Base-by-base conservation (phyloP, 2,329 filamentous ascomycete species). In the Colletotrichum trifolii region DNA sequence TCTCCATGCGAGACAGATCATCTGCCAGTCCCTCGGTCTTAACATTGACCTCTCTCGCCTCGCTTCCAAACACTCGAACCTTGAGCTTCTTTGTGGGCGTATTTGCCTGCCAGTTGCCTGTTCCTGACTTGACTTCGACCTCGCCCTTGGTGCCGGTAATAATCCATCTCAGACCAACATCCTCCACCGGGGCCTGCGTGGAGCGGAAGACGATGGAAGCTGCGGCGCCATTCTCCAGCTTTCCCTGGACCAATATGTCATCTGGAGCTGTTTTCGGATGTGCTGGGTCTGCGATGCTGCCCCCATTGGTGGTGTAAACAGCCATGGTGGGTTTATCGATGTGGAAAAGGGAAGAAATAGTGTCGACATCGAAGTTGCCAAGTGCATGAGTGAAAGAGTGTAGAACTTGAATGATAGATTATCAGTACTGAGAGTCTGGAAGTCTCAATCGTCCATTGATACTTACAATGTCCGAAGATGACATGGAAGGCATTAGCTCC, bases 121-220 rank as follows among this genome's bases (percentile, higher is more conserved):
- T 11, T 15, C 17, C 25, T 35, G 69, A 50, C 4, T 68, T 68
- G 33, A 75, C 42, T 52, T 74, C 73, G 13, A 77, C 69, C 69
- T 78, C 76, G 1, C 77, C 78, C 54, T 77, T 69, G 7, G 73
- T 76, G 13, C 77, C 78, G 1, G 74, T 73, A 60, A 80, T 79
- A 35, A 73, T 61, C 76, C 77, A 80, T 12, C 71, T 71, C 25
- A 75, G 54, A 9, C 65, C 68, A n/a, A 62, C 61, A 6, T 60
- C 68, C 49, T 75, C 72, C 8, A 73, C 61, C 0, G 71, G 39
- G 2, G 42, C 43, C 3, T 55, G 59, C 2, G 70, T 45, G 8
- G 72, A 71, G 40, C 72, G 71, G 38, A 69, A 70, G 46, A 66
- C 66, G 34, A 79, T 60, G 12, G 73, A 74, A 10, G 71, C 75